Percentiles rank a stretch among this genome's conserved stretches.
Evolutionary conservation across 371 early-diverging fungal genomes (phyloP).

Genomic region (Mortierella sp.): DNA sequence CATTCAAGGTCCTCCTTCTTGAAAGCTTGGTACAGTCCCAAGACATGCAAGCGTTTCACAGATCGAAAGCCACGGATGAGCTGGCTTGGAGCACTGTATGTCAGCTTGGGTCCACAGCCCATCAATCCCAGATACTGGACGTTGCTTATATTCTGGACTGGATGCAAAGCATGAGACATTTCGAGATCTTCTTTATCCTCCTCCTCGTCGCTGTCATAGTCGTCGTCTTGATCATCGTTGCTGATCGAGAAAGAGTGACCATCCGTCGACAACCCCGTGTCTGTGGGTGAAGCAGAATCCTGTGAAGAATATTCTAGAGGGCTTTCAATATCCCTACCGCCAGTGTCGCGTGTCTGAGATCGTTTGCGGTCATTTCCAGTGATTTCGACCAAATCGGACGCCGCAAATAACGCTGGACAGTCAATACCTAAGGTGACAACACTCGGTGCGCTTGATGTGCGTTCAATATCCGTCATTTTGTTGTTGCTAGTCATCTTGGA

Average conservation of each 20-base stretch:
- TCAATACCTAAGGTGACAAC: background rate
- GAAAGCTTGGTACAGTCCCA: constrained; percentile 40
- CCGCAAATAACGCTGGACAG: background rate
- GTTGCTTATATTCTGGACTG: constrained; percentile 33
- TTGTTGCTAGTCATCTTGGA: too few relatives aligned
- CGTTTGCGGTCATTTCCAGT: constrained; percentile 13
- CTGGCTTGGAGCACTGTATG: constrained; percentile 3
- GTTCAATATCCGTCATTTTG: too few relatives aligned
- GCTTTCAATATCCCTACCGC: too few relatives aligned
- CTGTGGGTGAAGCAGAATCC: background rate
- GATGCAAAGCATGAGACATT: constrained; percentile 33
- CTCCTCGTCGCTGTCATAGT: background rate
- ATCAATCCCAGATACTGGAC: constrained; percentile 48
- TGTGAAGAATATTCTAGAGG: too few relatives aligned
- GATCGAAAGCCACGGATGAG: constrained; percentile 39
- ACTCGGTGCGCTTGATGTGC: background rate
- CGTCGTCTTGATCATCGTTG: background rate
- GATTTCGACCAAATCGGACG: background rate
- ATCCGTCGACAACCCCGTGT: too few relatives aligned
- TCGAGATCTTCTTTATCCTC: constrained; percentile 10
- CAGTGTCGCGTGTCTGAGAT: constrained; percentile 3
- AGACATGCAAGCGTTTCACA: constrained; percentile 33
- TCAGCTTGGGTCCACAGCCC: constrained; percentile 41
- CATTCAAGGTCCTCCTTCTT: constrained; percentile 46
- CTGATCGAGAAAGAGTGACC: too few relatives aligned